Percentiles rank a stretch among this genome's conserved stretches.
phyloP scores from a whole-genome alignment of 306 rosid genomes.

The Acmispon strigosus region DNA sequence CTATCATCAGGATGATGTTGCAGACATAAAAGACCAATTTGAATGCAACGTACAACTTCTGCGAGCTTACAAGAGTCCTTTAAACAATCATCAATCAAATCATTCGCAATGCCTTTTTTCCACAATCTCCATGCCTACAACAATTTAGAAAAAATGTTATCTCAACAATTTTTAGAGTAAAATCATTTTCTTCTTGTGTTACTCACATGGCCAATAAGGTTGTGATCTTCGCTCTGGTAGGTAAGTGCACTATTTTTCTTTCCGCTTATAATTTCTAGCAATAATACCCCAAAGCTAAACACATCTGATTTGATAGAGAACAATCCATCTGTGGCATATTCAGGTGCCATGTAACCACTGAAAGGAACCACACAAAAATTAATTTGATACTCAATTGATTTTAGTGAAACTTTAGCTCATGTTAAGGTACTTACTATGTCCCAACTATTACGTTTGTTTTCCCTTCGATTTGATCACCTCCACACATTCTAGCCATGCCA shows the following conservation, averaged over 20 bases:
- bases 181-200: too few species aligned
- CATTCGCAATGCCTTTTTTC: conserved; percentile 45
- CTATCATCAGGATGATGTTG: conserved; percentile 50
- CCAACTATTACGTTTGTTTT: conserved; percentile 62
- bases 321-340: conserved; percentile 48
- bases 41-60: conserved; percentile 47
- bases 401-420: too few species aligned
- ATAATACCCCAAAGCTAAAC: conserved; percentile 41
- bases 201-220: conserved; percentile 58
- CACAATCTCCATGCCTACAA: conserved; percentile 62
- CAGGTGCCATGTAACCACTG: conserved; percentile 72
- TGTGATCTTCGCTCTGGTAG: conserved; percentile 26
- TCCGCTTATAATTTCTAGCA: conserved; percentile 50
- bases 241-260: conserved; percentile 45
- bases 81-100: conserved; percentile 29
- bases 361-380: not conserved
- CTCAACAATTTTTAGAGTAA: too few species aligned
- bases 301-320: conserved; percentile 50
- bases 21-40: conserved; percentile 55
- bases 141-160: too few species aligned
- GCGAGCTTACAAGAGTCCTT: conserved; percentile 10
- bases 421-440: conserved; percentile 42
- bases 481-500: conserved; percentile 57
- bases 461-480: conserved; percentile 53
- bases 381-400: too few species aligned